Evolutionary conservation across 2,329 filamentous ascomycete species (phyloP), one percentile per base, ranked within the genome.

Genomic region (Colletotrichum caudatum): DNA sequence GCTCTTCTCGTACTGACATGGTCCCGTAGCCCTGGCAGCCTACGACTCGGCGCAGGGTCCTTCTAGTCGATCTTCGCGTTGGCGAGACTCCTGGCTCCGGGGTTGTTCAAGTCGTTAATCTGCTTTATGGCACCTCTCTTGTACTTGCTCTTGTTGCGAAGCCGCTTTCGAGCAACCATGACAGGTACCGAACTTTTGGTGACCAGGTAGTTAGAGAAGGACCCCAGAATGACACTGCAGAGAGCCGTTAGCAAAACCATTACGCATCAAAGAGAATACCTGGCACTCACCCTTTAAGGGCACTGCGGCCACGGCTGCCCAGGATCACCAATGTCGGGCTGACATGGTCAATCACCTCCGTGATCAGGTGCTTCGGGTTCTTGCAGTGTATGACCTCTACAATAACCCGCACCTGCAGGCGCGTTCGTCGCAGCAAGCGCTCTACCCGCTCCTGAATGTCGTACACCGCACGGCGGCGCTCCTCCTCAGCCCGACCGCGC

Each of bases 331-430:
- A 85, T 1, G 95, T 98, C 5, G 96, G 96, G 74, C 92, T 93
- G 64, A 98, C 88, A 74, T 94, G 89, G 80, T 99, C 96, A 81
- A 99, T 98, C 83, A 98, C 94, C 84, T 98, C 96, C 0, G 94
- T 97, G 74, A 99, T 94, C 84, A 98, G 88, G 80, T 98, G 95
- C 81, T 96, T 95, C 5, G 96, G 94, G 78, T 93, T 98, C 86
- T 98, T 98, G 91, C 96, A 98, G 82, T 98, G 96, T 75, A 99
- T 92, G 37, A 98, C 95, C 82, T 99, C 96, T 44, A 99, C 92
- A 62, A 97, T 94, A 59, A 98, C 93, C 69, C 94, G 91, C 60
- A 98, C 95, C 80, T 99, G 95, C 70, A 99, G 85, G 74, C 93
- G 90, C 0, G 96, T 99, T 86, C 97, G 97, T 72, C 95, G 89